A percentile compares a stretch with the other conserved stretches of the same genome.
These are phyloP conservation scores for Neurospora tetraspora DNA, from an alignment of 495 filamentous ascomycete genomes.

Conservation along the genomic window DNA sequence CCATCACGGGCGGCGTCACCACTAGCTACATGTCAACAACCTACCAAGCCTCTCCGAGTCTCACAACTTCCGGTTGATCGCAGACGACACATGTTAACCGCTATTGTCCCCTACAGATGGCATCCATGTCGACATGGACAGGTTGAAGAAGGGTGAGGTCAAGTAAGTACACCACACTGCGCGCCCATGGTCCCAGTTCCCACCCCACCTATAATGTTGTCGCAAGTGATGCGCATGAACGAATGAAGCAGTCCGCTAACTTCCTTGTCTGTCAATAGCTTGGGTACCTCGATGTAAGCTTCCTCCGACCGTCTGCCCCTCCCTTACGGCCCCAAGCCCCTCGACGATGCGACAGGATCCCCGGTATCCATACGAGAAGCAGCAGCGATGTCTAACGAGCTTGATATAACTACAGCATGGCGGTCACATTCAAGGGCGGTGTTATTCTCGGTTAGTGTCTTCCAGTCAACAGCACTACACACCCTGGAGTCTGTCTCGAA, in stretches of 20 bases:
- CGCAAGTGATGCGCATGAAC: not conserved
- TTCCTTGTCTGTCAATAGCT: slow-evolving; percentile 35
- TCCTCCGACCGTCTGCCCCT: slow-evolving; percentile 3
- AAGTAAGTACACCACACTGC: slow-evolving; percentile 53
- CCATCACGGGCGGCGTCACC: not conserved
- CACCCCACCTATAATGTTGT: not conserved
- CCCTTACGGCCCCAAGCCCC: not conserved
- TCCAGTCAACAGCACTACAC: not conserved
- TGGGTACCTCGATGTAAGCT: slow-evolving; percentile 95
- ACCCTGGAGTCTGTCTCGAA: not conserved
- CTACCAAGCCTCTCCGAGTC: not conserved
- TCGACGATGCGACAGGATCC: slow-evolving; percentile 2
- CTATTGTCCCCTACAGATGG: slow-evolving; percentile 57
- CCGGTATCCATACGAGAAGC: not conserved
- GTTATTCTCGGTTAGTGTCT: slow-evolving; percentile 69
- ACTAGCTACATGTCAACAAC: not conserved
- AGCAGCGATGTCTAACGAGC: slow-evolving; percentile 11
- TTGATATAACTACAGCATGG: slow-evolving; percentile 46
- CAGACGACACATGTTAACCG: not conserved
- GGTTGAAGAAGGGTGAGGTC: slow-evolving; percentile 42
- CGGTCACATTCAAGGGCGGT: slow-evolving; percentile 94
- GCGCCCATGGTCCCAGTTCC: not conserved
- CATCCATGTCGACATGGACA: slow-evolving; percentile 97
- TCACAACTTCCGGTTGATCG: slow-evolving; percentile 3
- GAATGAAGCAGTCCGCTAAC: slow-evolving; percentile 8